Percentiles rank a stretch among this genome's conserved stretches.
Conservation (phyloP, 2,329 filamentous ascomycete genomes). For the Calonectria pteridis region DNA sequence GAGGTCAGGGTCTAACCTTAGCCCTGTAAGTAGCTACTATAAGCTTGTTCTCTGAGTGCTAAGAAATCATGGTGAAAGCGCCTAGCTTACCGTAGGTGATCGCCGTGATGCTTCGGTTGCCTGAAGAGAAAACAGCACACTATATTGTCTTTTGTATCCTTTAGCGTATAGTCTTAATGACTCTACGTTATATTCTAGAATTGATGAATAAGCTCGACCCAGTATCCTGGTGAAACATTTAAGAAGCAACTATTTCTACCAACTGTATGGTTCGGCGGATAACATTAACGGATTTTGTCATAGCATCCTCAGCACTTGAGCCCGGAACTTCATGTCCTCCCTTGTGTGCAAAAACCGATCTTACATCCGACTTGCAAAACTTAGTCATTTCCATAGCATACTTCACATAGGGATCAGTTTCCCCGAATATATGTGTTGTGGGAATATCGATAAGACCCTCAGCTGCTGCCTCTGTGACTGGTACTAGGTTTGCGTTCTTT, state of each 20-base stretch:
- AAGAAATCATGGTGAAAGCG: no score
- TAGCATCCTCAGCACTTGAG: background rate
- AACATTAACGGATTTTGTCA: background rate
- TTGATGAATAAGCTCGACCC: background rate
- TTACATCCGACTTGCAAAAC: background rate
- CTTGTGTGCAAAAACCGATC: background rate
- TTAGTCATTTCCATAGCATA: background rate
- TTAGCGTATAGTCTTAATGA: no score
- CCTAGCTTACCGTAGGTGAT: no score
- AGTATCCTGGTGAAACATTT: background rate
- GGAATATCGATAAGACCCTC: background rate
- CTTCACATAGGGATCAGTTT: background rate
- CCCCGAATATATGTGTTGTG: background rate
- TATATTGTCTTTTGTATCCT: no score
- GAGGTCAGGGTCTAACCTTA: no score
- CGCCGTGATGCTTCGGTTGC: no score
- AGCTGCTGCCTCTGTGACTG: background rate
- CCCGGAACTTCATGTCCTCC: background rate
- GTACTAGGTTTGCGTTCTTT: background rate
- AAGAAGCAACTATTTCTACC: background rate
- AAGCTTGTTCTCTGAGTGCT: no score
- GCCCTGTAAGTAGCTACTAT: no score
- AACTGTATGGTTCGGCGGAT: background rate
- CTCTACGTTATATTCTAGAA: no score
- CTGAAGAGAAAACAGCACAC: no score